Evolutionary conservation across 106 monocot species (phyloP).

Genomic region (Platanthera guangdongensis): DNA sequence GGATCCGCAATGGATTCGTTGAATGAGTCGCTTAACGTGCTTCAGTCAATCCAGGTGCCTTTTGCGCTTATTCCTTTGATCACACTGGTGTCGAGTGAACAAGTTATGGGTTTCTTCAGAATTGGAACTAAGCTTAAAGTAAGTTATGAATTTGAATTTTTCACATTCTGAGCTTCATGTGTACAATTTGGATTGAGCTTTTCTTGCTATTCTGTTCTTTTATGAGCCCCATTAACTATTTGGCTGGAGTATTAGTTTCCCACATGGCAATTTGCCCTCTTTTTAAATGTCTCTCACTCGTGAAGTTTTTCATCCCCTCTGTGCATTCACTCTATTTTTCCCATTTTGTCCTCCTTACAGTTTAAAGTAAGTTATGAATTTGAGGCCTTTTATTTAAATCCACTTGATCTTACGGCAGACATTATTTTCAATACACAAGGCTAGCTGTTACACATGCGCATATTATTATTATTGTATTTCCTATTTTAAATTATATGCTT

Average conservation of each 20-base stretch:
- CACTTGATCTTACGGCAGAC: too few species aligned
- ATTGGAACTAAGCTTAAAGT: slow-evolving; percentile 53
- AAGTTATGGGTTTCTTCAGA: slow-evolving; percentile 64
- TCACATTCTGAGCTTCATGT: neutral
- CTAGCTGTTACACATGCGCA: too few species aligned
- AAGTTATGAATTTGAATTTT: slow-evolving; percentile 12
- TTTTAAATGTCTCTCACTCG: neutral
- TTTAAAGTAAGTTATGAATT: neutral
- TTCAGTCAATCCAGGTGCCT: slow-evolving; percentile 82
- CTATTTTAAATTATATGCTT: too few species aligned
- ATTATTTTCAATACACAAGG: too few species aligned
- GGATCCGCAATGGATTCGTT: slow-evolving; percentile 62
- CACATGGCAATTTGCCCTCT: neutral
- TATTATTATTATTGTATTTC: too few species aligned
- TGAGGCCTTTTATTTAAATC: too few species aligned
- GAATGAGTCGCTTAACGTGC: slow-evolving; percentile 79
- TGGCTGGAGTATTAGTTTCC: neutral
- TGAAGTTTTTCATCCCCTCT: neutral
- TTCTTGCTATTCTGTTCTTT: neutral
- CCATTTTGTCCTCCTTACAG: neutral
- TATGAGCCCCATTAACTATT: neutral
- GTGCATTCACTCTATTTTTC: neutral
- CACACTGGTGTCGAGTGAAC: slow-evolving; percentile 65
- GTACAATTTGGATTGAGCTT: neutral
- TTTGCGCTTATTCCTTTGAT: slow-evolving; percentile 87